phyloP scores from a whole-genome alignment of 2,329 filamentous ascomycete genomes.

The Thermothelomyces thermophilus region DNA sequence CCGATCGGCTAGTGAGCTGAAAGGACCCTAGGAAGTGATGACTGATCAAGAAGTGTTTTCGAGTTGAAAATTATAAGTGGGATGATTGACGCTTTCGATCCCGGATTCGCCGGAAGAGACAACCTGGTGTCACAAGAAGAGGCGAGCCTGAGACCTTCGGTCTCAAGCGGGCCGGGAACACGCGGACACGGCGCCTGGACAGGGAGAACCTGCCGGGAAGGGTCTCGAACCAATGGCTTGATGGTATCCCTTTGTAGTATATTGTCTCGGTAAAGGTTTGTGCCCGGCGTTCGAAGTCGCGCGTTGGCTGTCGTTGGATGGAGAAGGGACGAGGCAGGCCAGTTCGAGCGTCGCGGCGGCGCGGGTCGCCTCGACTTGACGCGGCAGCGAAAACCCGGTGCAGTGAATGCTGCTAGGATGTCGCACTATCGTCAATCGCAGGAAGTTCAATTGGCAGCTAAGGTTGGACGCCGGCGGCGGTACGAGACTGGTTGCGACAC shows the following conservation, averaged over 20 bases:
- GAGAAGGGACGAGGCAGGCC: background rate
- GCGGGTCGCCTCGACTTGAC: slow-evolving; percentile 6
- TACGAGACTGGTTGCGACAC: slow-evolving; percentile 6
- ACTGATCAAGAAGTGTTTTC: background rate
- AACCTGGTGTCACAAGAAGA: background rate
- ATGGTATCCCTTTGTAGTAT: background rate
- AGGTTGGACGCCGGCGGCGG: background rate
- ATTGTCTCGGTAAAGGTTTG: background rate
- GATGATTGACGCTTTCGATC: background rate
- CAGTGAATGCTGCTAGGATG: background rate
- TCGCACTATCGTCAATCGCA: slow-evolving; percentile 10
- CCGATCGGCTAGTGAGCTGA: background rate
- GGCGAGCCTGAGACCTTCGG: background rate
- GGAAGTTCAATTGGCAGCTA: background rate
- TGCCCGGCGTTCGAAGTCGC: background rate
- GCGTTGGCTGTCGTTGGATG: background rate
- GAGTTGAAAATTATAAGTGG: background rate
- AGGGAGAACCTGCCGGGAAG: background rate
- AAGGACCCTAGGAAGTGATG: slow-evolving; percentile 10
- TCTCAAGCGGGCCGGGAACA: background rate
- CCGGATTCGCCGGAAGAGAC: background rate
- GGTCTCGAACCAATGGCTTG: background rate
- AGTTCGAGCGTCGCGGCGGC: background rate
- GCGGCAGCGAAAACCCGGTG: slow-evolving; percentile 1
- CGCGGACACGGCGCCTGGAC: background rate